These are phyloP conservation scores for Suillus americanus DNA, from an alignment of 768 basidiomycete genomes.

Conservation along the genomic window DNA sequence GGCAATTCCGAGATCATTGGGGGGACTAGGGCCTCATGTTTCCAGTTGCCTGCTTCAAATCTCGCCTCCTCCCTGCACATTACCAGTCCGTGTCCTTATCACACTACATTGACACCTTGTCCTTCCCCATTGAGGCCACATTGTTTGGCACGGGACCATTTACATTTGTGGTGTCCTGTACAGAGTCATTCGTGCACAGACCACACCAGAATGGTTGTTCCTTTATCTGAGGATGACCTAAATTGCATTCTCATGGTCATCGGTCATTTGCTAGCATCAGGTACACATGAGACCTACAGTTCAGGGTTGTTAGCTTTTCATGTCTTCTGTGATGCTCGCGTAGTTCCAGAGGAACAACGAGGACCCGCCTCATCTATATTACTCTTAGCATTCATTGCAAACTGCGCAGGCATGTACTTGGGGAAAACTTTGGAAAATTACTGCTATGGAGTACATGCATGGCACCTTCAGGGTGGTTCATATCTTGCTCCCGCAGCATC, in stretches of 20 bases:
- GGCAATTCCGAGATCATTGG: too few species aligned
- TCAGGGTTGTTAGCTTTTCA: neutral
- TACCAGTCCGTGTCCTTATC: too few species aligned
- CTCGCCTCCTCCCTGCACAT: too few species aligned
- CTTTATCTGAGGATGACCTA: neutral
- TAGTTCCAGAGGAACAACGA: rapidly evolving
- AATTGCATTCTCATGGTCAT: neutral
- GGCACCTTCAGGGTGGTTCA: neutral
- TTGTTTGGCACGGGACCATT: neutral
- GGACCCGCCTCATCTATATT: neutral
- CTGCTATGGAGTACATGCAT: neutral
- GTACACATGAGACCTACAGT: neutral
- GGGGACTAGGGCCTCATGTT: too few species aligned
- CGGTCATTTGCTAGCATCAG: rapidly evolving
- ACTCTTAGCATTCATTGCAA: neutral
- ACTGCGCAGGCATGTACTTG: neutral
- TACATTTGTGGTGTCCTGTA: neutral
- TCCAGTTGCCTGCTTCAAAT: too few species aligned
- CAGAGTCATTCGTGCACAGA: neutral
- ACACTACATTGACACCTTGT: too few species aligned
- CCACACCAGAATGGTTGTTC: neutral
- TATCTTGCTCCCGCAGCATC: rapidly evolving
- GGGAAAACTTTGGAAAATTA: neutral
- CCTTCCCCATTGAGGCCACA: neutral
- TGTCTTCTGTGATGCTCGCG: neutral